Evolutionary conservation across 2,329 filamentous ascomycete species (phyloP).

Genomic region (Elsinoe fawcettii): DNA sequence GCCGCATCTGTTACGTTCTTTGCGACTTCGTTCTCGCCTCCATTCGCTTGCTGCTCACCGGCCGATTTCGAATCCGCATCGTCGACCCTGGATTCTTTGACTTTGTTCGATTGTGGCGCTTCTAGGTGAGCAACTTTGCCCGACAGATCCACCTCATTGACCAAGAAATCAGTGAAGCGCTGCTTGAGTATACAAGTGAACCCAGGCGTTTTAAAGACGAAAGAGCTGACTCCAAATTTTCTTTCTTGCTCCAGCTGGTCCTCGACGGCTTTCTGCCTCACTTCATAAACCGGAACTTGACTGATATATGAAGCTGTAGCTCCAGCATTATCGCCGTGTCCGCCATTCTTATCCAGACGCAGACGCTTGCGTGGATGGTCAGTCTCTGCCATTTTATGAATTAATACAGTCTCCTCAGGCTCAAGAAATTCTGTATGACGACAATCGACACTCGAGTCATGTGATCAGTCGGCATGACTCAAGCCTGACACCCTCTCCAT

Average conservation of each 20-base stretch:
- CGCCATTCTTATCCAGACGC: not conserved
- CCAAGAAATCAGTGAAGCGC: constrained; percentile 83
- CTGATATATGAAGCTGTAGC: too few relatives aligned
- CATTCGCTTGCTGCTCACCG: not conserved
- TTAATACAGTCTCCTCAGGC: not conserved
- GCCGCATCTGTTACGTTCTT: not conserved
- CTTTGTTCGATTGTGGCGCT: constrained; percentile 24
- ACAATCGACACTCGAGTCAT: not conserved
- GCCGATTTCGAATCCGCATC: constrained; percentile 15
- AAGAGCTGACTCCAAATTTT: constrained; percentile 55
- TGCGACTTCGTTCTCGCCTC: not conserved
- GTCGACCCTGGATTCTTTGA: constrained; percentile 17
- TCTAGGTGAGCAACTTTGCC: constrained; percentile 69
- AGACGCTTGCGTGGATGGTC: constrained; percentile 16
- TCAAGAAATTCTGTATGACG: not conserved
- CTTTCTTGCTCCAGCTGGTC: constrained; percentile 35
- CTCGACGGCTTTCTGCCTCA: constrained; percentile 13
- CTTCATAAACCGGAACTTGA: not conserved
- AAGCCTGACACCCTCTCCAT: not conserved
- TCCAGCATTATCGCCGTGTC: too few relatives aligned
- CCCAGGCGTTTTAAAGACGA: constrained; percentile 51
- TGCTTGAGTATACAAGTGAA: constrained; percentile 62
- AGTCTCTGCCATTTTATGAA: not conserved
- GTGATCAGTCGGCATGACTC: not conserved
- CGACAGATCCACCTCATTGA: constrained; percentile 75